Conservation (phyloP, 1,139 yeast genomes). For the Insectozyma bohioensis region DNA sequence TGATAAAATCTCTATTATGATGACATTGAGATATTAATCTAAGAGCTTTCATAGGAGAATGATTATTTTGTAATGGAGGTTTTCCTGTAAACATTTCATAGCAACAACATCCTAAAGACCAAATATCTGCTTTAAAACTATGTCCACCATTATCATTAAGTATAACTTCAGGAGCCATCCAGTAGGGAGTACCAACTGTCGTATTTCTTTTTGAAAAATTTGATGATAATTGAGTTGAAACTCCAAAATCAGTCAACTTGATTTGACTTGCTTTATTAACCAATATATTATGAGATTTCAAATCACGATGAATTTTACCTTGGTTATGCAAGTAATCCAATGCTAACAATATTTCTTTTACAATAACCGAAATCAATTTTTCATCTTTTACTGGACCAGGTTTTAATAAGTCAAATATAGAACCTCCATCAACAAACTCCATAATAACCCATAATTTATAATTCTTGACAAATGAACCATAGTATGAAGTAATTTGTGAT, state of each 20-base stretch:
- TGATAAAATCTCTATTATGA: conserved; percentile 32
- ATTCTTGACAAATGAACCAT: conserved; percentile 80
- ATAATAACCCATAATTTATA: conserved; percentile 81
- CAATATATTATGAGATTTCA: conserved; percentile 81
- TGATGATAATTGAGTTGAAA: conserved; percentile 82
- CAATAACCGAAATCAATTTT: conserved; percentile 53
- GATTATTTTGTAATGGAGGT: conserved; percentile 74
- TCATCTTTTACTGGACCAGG: conserved; percentile 58
- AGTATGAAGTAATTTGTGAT: conserved; percentile 65
- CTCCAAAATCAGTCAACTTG: conserved; percentile 95
- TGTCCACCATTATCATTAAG: conserved; percentile 75
- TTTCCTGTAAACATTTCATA: conserved; percentile 80
- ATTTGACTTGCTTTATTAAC: conserved; percentile 72
- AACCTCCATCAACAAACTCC: conserved; percentile 87
- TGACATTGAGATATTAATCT: conserved; percentile 44
- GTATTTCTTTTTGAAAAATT: conserved; percentile 79
- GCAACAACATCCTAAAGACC: conserved; percentile 94
- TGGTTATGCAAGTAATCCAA: conserved; percentile 69
- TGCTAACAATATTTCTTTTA: conserved; percentile 62
- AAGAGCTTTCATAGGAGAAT: conserved; percentile 77
- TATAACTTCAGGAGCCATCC: conserved; percentile 99
- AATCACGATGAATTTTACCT: conserved; percentile 83
- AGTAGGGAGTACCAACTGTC: conserved; percentile 97
- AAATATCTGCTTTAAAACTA: conserved; percentile 85
- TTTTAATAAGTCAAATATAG: conserved; percentile 63